A percentile compares a stretch with the other conserved stretches of the same genome.
Conservation (phyloP, 1,139 yeast species). For the Hansenula sp. region DNA sequence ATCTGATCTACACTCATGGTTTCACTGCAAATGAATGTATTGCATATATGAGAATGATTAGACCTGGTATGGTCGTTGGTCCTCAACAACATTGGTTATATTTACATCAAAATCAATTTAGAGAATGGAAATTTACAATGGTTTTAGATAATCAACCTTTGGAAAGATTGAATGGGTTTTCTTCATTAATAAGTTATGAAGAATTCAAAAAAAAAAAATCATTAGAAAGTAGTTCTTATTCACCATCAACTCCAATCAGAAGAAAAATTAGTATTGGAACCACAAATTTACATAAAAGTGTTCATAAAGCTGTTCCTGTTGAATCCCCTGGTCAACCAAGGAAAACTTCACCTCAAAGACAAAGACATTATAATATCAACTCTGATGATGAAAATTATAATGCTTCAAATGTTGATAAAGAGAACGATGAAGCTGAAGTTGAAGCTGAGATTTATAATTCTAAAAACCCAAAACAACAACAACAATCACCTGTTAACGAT, state of each 20-base stretch:
- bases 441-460: conserved; percentile 7
- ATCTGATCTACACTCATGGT: conserved; percentile 90
- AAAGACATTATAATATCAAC: conserved; percentile 14
- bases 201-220: conserved; percentile 19
- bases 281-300: conserved; percentile 64
- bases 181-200: conserved; percentile 54
- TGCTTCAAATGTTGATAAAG: conserved; percentile 10
- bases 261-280: conserved; percentile 59
- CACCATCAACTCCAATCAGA: conserved; percentile 69
- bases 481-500: not conserved
- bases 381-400: conserved; percentile 16
- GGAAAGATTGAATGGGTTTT: conserved; percentile 70
- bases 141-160: conserved; percentile 70
- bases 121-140: conserved; percentile 96
- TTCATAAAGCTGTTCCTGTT: conserved; percentile 77
- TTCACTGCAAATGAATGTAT: conserved; percentile 97
- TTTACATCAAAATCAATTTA: conserved; percentile 89
- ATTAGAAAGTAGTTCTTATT: conserved; percentile 27
- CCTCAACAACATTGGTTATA: conserved; percentile 99
- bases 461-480: conserved; percentile 6
- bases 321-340: conserved; percentile 98
- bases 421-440: conserved; percentile 4
- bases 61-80: conserved; percentile 99
- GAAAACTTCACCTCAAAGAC: conserved; percentile 42
- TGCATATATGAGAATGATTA: conserved; percentile 90